Conservation (phyloP, 495 filamentous ascomycete genomes). For the Penicillium simplicissimum region DNA sequence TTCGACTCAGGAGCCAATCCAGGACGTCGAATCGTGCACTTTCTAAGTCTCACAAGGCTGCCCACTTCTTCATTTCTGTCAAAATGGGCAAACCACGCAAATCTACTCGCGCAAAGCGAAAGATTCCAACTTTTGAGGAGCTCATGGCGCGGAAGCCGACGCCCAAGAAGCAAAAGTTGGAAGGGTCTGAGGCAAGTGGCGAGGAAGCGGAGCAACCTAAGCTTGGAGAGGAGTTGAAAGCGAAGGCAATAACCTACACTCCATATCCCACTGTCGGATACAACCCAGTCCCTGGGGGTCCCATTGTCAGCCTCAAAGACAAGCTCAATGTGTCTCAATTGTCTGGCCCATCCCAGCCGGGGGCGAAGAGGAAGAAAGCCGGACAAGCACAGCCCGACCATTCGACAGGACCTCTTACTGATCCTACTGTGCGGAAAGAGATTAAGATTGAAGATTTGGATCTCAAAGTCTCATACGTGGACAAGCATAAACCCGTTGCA, state of each 20-base stretch:
- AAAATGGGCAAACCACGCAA: background rate
- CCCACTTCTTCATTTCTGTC: background rate
- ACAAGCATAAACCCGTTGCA: too few species aligned
- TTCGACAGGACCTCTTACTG: background rate
- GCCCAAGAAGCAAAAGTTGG: too few species aligned
- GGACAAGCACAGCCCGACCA: background rate
- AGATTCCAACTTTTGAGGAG: background rate
- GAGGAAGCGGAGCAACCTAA: too few species aligned
- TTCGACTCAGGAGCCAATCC: background rate
- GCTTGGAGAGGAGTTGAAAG: too few species aligned
- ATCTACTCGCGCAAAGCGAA: background rate
- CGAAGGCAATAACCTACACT: too few species aligned
- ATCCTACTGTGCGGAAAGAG: background rate
- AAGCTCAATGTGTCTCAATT: too few species aligned
- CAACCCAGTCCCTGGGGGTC: too few species aligned
- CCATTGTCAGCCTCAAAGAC: too few species aligned
- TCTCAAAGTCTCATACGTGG: slow-evolving; percentile 5
- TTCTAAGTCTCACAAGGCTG: background rate
- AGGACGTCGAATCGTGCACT: background rate
- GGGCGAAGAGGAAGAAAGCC: background rate
- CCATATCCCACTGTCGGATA: too few species aligned
- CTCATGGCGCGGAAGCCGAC: too few species aligned
- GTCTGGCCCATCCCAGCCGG: background rate
- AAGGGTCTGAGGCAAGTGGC: too few species aligned
- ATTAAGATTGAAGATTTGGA: background rate